phyloP scores from a whole-genome alignment of 2,329 filamentous ascomycete genomes.

The Venturia oleaginea region DNA sequence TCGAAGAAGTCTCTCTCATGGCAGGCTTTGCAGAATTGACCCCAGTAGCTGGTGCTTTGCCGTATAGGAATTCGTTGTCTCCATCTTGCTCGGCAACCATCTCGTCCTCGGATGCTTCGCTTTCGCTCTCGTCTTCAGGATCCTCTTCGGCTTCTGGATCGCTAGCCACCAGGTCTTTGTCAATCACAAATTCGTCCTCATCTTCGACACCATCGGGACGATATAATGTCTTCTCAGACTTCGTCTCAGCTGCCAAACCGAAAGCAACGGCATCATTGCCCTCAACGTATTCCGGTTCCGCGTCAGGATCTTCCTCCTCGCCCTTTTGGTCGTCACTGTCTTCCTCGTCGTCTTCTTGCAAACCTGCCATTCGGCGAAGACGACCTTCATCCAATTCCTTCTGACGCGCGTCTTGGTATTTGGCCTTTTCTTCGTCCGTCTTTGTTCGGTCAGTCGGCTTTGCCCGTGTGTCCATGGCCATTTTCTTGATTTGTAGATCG shows the following conservation, averaged over 20 bases:
- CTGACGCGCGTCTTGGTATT: constrained; percentile 66
- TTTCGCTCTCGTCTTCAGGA: constrained; percentile 50
- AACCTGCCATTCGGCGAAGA: constrained; percentile 77
- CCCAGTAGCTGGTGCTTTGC: constrained; percentile 25
- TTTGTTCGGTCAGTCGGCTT: constrained; percentile 81
- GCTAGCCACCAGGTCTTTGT: constrained; percentile 79
- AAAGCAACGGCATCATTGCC: constrained; percentile 52
- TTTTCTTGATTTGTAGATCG: constrained; percentile 70
- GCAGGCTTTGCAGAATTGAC: constrained; percentile 54
- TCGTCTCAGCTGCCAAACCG: constrained; percentile 54
- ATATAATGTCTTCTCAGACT: constrained; percentile 42
- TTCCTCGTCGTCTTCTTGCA: constrained; percentile 58
- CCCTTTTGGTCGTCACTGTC: constrained; percentile 30
- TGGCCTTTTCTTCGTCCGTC: constrained; percentile 76
- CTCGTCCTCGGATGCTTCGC: constrained; percentile 46
- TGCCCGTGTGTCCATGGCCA: constrained; percentile 76
- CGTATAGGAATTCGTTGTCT: constrained; percentile 10
- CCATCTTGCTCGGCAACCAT: constrained; percentile 7
- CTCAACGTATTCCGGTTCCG: constrained; percentile 25
- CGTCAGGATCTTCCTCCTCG: constrained; percentile 25
- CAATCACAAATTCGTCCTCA: constrained; percentile 87
- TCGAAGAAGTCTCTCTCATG: constrained; percentile 52
- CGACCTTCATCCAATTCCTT: constrained; percentile 77
- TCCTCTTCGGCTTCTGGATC: constrained; percentile 49
- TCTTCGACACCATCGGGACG: constrained; percentile 55